phyloP scores from a whole-genome alignment of 2,329 filamentous ascomycete genomes.

The Zymoseptoria crescenta region DNA sequence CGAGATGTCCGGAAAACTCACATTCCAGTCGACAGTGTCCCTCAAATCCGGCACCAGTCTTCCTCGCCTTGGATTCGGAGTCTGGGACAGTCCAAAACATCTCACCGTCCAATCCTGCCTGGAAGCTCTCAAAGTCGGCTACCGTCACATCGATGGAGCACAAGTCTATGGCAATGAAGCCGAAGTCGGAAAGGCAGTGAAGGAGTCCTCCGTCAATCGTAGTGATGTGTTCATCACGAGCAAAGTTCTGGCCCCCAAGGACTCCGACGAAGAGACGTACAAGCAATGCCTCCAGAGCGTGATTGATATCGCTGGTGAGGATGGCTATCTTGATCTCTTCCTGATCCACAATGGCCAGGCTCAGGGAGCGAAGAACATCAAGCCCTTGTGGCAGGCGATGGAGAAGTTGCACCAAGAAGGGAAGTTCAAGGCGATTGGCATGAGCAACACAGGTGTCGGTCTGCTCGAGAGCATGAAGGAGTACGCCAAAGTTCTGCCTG shows the following conservation, averaged over 20 bases:
- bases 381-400: slow-evolving; percentile 58
- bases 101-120: slow-evolving; percentile 46
- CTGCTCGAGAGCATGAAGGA: slow-evolving; percentile 62
- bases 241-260: slow-evolving; percentile 54
- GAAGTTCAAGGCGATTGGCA: slow-evolving; percentile 57
- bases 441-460: slow-evolving; percentile 62
- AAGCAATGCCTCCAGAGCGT: slow-evolving; percentile 54
- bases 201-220: slow-evolving; percentile 47
- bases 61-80: slow-evolving; percentile 63
- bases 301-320: slow-evolving; percentile 48
- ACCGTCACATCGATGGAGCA: slow-evolving; percentile 60
- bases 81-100: slow-evolving; percentile 48
- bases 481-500: slow-evolving; percentile 58
- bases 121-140: slow-evolving; percentile 50
- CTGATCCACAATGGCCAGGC: slow-evolving; percentile 59
- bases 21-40: neutral
- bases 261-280: slow-evolving; percentile 52
- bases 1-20: neutral
- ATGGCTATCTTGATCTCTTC: slow-evolving; percentile 64
- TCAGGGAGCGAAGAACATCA: slow-evolving; percentile 45
- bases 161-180: slow-evolving; percentile 63
- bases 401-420: slow-evolving; percentile 55
- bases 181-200: slow-evolving; percentile 58
- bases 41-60: slow-evolving; percentile 45
- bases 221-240: slow-evolving; percentile 61